A percentile compares a stretch with the other conserved stretches of the same genome.
These are phyloP conservation scores for Penicillium digitatum DNA, from an alignment of 2,329 filamentous ascomycete genomes.

Conservation along the genomic window DNA sequence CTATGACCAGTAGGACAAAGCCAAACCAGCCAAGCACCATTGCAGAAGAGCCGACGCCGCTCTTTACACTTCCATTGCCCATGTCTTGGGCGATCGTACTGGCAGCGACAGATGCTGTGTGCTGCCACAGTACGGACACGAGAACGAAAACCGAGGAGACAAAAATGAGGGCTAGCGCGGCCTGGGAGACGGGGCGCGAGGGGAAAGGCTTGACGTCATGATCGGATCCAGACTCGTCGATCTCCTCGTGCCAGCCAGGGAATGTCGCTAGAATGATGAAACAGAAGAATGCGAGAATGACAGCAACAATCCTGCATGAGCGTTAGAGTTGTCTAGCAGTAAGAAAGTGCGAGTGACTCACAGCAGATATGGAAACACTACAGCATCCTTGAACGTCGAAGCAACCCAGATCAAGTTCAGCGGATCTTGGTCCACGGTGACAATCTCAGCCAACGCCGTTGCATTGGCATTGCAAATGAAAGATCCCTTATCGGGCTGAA, in stretches of 20 bases:
- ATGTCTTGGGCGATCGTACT: conserved; percentile 90
- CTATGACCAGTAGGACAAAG: conserved; percentile 86
- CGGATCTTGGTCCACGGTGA: conserved; percentile 87
- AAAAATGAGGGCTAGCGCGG: conserved; percentile 88
- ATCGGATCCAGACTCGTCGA: conserved; percentile 73
- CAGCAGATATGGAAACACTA: conserved; percentile 97
- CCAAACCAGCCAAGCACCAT: conserved; percentile 99
- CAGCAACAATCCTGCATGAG: conserved; percentile 76
- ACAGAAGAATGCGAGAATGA: conserved; percentile 94
- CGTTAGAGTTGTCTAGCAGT: not conserved
- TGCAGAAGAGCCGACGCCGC: conserved; percentile 84
- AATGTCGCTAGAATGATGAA: conserved; percentile 94
- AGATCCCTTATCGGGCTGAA: conserved; percentile 82
- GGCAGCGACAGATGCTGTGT: conserved; percentile 93
- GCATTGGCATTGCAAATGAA: conserved; percentile 98
- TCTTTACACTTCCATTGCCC: conserved; percentile 80
- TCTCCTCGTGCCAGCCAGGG: conserved; percentile 93
- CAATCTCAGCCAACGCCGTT: conserved; percentile 82
- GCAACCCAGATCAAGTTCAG: conserved; percentile 97
- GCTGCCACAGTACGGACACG: conserved; percentile 60
- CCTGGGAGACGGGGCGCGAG: conserved; percentile 83
- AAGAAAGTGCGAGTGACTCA: conserved; percentile 48
- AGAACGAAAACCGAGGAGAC: conserved; percentile 63
- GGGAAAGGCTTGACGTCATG: conserved; percentile 93
- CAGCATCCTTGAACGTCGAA: conserved; percentile 94